These are phyloP conservation scores for Piloderma croceum DNA, from an alignment of 768 basidiomycete genomes.

Conservation along the genomic window DNA sequence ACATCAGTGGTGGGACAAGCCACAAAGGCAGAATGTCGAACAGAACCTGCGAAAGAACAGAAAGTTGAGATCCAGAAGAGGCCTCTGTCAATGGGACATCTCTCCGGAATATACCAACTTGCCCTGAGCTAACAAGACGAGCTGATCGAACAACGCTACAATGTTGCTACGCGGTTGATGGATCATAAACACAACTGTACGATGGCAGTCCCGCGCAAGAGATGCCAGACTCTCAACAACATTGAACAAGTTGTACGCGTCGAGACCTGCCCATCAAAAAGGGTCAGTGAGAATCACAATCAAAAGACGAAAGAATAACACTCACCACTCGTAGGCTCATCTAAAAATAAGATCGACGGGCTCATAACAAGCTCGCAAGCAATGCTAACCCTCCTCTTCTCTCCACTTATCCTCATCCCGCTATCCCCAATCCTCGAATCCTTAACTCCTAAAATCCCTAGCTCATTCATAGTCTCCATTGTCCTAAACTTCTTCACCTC, in stretches of 20 bases:
- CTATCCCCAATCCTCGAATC: conserved; percentile 85
- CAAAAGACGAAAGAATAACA: conserved; percentile 5
- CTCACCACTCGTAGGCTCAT: conserved; percentile 93
- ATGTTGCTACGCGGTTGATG: conserved; percentile 98
- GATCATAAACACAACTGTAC: conserved; percentile 95
- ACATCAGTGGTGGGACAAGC: conserved; percentile 90
- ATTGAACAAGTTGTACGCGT: conserved; percentile 93
- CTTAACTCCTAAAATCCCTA: conserved; percentile 89
- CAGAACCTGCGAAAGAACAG: conserved; percentile 53
- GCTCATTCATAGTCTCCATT: conserved; percentile 91
- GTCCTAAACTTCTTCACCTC: conserved; percentile 94
- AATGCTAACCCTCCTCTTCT: conserved; percentile 94
- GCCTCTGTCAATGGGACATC: conserved; percentile 54
- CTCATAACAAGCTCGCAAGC: conserved; percentile 98
- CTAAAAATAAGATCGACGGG: conserved; percentile 92
- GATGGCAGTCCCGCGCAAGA: conserved; percentile 82
- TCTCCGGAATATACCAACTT: conserved; percentile 83
- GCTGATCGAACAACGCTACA: conserved; percentile 89
- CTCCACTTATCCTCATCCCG: conserved; percentile 96
- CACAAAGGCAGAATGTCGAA: conserved; percentile 95
- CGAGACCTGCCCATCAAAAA: conserved; percentile 72
- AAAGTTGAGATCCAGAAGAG: background rate
- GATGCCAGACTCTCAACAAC: conserved; percentile 86
- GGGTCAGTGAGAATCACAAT: background rate
- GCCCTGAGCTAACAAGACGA: conserved; percentile 80